Evolutionary conservation across 179 eudicot species (phyloP).

Genomic region (Corrigiola litoralis): DNA sequence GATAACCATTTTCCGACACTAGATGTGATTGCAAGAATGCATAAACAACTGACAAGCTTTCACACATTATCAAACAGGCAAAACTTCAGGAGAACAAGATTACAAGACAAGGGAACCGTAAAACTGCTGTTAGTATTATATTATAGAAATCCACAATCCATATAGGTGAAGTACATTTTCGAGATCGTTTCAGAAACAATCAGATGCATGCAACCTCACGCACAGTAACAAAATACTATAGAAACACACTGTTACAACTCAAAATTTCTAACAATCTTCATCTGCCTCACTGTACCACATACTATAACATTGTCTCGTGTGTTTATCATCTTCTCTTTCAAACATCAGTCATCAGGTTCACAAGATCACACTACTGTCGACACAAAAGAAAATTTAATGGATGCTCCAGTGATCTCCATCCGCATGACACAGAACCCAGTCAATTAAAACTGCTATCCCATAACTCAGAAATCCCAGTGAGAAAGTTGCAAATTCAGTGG

Average conservation of each 20-base stretch:
- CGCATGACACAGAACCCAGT: not conserved
- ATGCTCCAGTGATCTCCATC: conserved; percentile 7
- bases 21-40: too few relatives aligned
- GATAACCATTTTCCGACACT: too few relatives aligned
- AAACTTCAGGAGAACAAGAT: not conserved
- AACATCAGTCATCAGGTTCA: too few relatives aligned
- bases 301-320: too few relatives aligned
- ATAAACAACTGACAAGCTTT: not conserved
- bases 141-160: not conserved
- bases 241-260: not conserved
- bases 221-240: not conserved
- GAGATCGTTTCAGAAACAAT: not conserved
- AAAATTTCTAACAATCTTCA: not conserved
- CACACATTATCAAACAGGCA: not conserved
- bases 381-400: too few relatives aligned
- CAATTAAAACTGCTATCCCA: not conserved
- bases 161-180: not conserved
- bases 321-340: too few relatives aligned
- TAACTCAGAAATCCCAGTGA: not conserved
- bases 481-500: not conserved
- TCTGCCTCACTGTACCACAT: not conserved
- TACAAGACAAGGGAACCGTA: not conserved
- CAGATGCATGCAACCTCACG: not conserved
- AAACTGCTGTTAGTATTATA: conserved; percentile 3
- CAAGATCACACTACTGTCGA: not conserved